A percentile compares a stretch with the other conserved stretches of the same genome.
These are phyloP conservation scores for Penicillium parvum DNA, from an alignment of 495 filamentous ascomycete species.

Conservation along the genomic window DNA sequence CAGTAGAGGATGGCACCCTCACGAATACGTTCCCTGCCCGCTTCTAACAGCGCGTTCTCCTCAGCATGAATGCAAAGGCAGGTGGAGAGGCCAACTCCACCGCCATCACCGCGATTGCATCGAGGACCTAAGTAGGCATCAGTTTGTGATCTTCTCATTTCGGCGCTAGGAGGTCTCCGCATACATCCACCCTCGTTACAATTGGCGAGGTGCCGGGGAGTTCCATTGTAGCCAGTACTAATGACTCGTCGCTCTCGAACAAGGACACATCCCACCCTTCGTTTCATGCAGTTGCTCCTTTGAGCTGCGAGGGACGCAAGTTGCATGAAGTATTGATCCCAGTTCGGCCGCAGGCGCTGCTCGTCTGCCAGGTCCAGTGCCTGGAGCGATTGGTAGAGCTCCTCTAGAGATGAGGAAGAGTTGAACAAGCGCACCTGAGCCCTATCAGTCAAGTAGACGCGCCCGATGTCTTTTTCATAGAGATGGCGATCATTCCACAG, in stretches of 20 bases:
- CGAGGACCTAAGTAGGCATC: constrained; percentile 48
- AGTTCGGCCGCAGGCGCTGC: constrained; percentile 79
- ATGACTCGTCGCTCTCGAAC: constrained; percentile 85
- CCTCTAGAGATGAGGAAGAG: constrained; percentile 62
- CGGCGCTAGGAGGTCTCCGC: constrained; percentile 8
- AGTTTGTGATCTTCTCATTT: too few species aligned
- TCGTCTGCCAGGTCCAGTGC: constrained; percentile 70
- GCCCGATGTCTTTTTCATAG: constrained; percentile 61
- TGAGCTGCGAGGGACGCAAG: constrained; percentile 87
- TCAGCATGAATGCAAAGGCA: constrained; percentile 95
- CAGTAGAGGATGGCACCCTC: constrained; percentile 81
- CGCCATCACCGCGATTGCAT: constrained; percentile 70
- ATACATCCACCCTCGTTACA: constrained; percentile 91
- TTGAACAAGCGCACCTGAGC: constrained; percentile 85
- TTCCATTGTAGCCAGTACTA: constrained; percentile 97
- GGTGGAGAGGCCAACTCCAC: constrained; percentile 70
- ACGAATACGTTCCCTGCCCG: constrained; percentile 83
- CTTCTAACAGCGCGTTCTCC: constrained; percentile 93
- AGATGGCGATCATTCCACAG: constrained; percentile 69
- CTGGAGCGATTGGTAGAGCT: constrained; percentile 63
- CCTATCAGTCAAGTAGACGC: constrained; percentile 67
- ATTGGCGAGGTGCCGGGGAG: constrained; percentile 77
- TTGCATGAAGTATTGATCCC: constrained; percentile 98
- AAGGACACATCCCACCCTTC: constrained; percentile 91
- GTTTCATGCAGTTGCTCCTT: constrained; percentile 96